These are phyloP conservation scores for Trebouxiophyceae sp. DNA, from an alignment of 163 green algal species.

Conservation along the genomic window DNA sequence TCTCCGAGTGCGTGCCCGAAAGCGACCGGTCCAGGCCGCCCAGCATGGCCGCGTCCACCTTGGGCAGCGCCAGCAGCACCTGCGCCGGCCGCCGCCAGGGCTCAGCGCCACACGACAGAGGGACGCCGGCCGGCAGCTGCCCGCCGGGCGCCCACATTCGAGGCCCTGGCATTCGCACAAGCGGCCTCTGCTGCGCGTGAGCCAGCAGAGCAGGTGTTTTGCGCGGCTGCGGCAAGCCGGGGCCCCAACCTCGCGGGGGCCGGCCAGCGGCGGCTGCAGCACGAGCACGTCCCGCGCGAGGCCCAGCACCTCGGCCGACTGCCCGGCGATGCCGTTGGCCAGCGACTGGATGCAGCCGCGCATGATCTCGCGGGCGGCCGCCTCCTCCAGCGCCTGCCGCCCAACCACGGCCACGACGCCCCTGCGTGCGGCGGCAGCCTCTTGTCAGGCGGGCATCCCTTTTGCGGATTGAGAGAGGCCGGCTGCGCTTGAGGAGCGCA, in stretches of 20 bases:
- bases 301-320: constrained; percentile 45
- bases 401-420: constrained; percentile 18
- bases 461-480: no score
- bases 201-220: constrained; percentile 7
- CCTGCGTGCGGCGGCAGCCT: no score
- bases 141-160: background rate
- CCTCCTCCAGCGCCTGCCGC: constrained; percentile 27
- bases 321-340: constrained; percentile 12
- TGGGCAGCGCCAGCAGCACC: constrained; percentile 43
- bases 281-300: constrained; percentile 49
- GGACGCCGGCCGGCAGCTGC: background rate
- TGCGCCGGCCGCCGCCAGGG: background rate
- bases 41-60: constrained; percentile 17
- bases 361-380: constrained; percentile 43
- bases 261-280: constrained; percentile 14
- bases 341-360: constrained; percentile 20
- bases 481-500: no score
- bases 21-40: constrained; percentile 12
- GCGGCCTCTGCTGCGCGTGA: no score
- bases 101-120: background rate
- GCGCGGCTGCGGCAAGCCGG: background rate
- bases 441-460: no score
- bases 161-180: no score
- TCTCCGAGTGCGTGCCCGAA: constrained; percentile 35
- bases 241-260: constrained; percentile 3